A percentile compares a stretch with the other conserved stretches of the same genome.
Conservation (phyloP, 2,329 filamentous ascomycete genomes). For the Blastomyces gilchristii region DNA sequence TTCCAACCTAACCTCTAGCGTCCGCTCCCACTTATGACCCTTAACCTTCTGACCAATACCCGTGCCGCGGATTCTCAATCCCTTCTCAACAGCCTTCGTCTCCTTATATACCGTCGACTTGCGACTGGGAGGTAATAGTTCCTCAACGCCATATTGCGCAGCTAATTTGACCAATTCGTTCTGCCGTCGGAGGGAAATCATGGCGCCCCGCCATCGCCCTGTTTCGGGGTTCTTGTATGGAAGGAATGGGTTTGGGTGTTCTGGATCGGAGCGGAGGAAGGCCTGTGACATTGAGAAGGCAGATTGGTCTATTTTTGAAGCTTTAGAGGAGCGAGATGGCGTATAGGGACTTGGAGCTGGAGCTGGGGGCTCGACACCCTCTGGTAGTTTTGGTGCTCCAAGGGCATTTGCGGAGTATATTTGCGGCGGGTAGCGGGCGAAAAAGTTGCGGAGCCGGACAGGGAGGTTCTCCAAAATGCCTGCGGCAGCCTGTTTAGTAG, state of each 20-base stretch:
- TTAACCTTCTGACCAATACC: conserved; percentile 89
- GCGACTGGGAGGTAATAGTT: conserved; percentile 62
- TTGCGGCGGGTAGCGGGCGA: conserved; percentile 75
- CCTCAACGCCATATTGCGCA: conserved; percentile 64
- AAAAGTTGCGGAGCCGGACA: conserved; percentile 68
- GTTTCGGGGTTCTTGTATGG: conserved; percentile 68
- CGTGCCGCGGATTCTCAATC: conserved; percentile 79
- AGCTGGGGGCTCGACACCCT: conserved; percentile 28
- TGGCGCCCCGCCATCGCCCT: conserved; percentile 72
- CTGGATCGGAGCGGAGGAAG: conserved; percentile 34
- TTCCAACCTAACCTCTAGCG: conserved; percentile 72
- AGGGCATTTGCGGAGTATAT: conserved; percentile 34
- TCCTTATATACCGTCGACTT: conserved; percentile 63
- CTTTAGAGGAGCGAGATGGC: conserved; percentile 34
- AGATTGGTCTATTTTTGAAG: conserved; percentile 25
- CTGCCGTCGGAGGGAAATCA: conserved; percentile 75
- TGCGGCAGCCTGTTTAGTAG: conserved; percentile 10
- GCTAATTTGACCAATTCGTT: conserved; percentile 76
- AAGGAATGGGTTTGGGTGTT: conserved; percentile 66
- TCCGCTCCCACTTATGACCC: conserved; percentile 87
- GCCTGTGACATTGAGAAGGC: conserved; percentile 25
- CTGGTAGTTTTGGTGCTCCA: conserved; percentile 19
- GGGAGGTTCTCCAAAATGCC: conserved; percentile 62
- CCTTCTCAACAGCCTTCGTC: conserved; percentile 63
- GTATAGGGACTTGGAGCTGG: conserved; percentile 31